These are phyloP conservation scores for Fusarium nodosum DNA, from an alignment of 2,329 filamentous ascomycete genomes.

Conservation along the genomic window DNA sequence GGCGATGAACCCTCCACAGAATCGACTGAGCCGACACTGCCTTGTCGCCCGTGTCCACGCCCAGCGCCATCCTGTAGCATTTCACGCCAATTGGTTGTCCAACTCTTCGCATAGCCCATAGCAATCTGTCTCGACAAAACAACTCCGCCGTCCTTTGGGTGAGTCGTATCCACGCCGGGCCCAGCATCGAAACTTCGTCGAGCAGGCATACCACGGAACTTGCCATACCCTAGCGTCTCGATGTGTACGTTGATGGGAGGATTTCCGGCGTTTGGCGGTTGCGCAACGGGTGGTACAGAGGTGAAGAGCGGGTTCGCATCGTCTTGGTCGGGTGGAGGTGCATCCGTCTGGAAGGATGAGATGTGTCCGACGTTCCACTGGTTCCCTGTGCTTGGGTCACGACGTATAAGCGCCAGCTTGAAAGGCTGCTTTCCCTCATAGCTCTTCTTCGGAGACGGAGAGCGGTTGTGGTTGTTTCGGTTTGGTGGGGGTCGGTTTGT, in stretches of 20 bases:
- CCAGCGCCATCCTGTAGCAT: conserved; percentile 50
- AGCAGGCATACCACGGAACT: conserved; percentile 66
- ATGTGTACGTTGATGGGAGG: conserved; percentile 66
- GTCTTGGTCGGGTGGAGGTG: conserved; percentile 43
- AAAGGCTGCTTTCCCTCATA: conserved; percentile 60
- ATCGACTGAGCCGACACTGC: conserved; percentile 52
- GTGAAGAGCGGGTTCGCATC: conserved; percentile 45
- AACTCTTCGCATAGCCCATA: conserved; percentile 69
- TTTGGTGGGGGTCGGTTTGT: conserved; percentile 8
- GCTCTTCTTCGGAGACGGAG: conserved; percentile 57
- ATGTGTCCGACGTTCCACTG: conserved; percentile 84
- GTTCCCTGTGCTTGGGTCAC: conserved; percentile 75
- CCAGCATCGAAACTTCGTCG: conserved; percentile 55
- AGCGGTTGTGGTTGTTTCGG: conserved; percentile 40
- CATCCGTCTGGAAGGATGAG: conserved; percentile 65
- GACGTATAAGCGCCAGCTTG: conserved; percentile 76
- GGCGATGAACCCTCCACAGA: conserved; percentile 52
- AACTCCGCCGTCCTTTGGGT: conserved; percentile 42
- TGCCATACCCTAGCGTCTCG: conserved; percentile 69
- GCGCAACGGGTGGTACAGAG: conserved; percentile 42
- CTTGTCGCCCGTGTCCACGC: conserved; percentile 50
- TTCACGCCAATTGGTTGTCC: conserved; percentile 61
- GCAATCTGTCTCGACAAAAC: conserved; percentile 68
- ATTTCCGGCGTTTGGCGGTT: conserved; percentile 33
- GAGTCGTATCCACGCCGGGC: conserved; percentile 29